Evolutionary conservation across 371 early-diverging fungal species (phyloP), one percentile per base, ranked within the genome.

Genomic region (Nematocida sp.): DNA sequence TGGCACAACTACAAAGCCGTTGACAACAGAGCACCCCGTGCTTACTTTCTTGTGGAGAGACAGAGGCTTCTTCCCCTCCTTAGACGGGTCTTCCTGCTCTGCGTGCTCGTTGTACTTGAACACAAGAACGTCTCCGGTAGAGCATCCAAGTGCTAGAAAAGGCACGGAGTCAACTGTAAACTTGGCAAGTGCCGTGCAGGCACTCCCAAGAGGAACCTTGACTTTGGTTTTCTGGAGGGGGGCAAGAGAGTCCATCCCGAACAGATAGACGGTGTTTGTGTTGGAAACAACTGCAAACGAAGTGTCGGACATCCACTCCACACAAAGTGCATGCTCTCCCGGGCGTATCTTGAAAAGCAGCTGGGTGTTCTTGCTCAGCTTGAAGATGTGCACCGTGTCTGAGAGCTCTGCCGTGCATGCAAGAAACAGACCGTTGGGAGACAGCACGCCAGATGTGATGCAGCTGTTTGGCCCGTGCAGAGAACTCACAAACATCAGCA

Each of bases 381-480:
- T 48, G 31, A 70, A 70, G n/a, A 62, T 19, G 1, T 60, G 15
- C 8, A 60, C 36, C 1, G 62, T 70, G 13, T 48, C 38, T 23
- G 74, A 37, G 11, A 70, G 45, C 50, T 58, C 74, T 34, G 60
- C 3, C 19, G 74, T 70, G 25, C 74, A 70, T n/a, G 56, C 46
- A 46, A 70, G 32, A 13, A 70, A 48, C 48, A 29, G 23, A 8
- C 46, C 46, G 46, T 46, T 37, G n/a, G 11, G n/a, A 21, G 56
- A 50, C 11, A 70, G 38, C 19, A 50, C 54, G 1, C 50, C 11
- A 36, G 60, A 58, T 8, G 13, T 60, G 19, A 70, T 70, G 7
- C 60, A 60, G 17, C 60, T 58, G 25, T 31, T 62, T 25, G 74
- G 60, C 0, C 74, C 74, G 50, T 70, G 60, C 0, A 70, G 74